Evolutionary conservation across 163 green algal genomes (phyloP), one percentile per base, ranked within the genome.

Genomic region (Volvox carteri): DNA sequence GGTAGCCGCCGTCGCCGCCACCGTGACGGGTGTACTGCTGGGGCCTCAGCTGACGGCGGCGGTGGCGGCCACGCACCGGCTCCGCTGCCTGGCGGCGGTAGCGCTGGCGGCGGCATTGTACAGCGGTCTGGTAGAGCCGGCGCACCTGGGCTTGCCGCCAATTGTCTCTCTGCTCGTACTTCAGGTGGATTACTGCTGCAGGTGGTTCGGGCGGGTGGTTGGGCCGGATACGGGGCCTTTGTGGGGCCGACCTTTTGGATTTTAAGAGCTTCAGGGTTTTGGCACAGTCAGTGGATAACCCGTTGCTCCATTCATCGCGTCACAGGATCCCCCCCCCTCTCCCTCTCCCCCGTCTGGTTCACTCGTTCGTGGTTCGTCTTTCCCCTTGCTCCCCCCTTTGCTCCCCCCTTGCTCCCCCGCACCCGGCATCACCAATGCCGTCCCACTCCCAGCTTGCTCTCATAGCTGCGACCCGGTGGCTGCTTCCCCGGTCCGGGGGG

Each of bases 91-190:
- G 11, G 46, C 74, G 46, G 80, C 80, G 62, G 4, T 79, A 30
- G 46, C 25, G 46, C 46, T 70, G 65, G 80, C 80, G 80, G 80
- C 25, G 44, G 30, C 30, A 46, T 33, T 87, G 23, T 74, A 56
- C 28, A 1, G 12, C n/a, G 62, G 67, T 2, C 19, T 41, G 33
- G 16, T 87, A 35, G 33, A 79, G 80, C 4, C 33, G 30, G 65
- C 1, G 23, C 46, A 70, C 44, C 46, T 79, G 80, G 5, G 33
- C 23, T 33, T 79, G 44, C 62, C 80, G 46, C 46, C 80, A 4
- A 1, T 87, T 62, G 21, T 79, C 30, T 6, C 41, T 30, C 80
- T 87, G 65, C 62, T 87, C 35, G 18, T 87, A 4, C 56, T 41
- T 2, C 33, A 87, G 80, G 80, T 79, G 62, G 0, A 52, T 65